Percentiles rank a stretch among this genome's conserved stretches.
Conservation (phyloP, 345 rosid species). For the Brassica rapa region DNA sequence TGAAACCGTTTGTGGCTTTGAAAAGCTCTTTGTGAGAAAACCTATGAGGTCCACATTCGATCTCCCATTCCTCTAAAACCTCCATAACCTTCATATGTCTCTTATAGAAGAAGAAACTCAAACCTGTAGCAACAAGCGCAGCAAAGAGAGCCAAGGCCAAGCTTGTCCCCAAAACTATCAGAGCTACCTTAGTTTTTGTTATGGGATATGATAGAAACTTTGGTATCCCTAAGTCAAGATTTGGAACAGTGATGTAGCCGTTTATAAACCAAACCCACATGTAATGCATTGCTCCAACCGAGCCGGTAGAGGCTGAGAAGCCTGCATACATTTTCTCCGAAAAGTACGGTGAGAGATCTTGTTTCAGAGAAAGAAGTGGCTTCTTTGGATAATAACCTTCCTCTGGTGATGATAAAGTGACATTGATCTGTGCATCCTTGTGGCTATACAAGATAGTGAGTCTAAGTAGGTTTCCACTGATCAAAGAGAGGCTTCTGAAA, state of each 20-base stretch:
- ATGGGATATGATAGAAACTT: slow-evolving; percentile 55
- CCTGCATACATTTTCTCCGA: slow-evolving; percentile 54
- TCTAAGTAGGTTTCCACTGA: neutral
- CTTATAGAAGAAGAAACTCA: slow-evolving; percentile 20
- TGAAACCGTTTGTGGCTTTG: slow-evolving; percentile 39
- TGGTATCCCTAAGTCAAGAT: neutral
- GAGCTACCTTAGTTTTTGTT: neutral
- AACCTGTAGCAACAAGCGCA: slow-evolving; percentile 20
- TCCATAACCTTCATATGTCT: slow-evolving; percentile 30
- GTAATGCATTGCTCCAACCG: slow-evolving; percentile 43
- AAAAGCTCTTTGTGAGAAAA: slow-evolving; percentile 40
- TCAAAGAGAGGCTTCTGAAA: neutral
- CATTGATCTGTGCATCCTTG: slow-evolving; percentile 27
- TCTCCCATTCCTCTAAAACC: slow-evolving; percentile 54
- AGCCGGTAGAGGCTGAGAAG: slow-evolving; percentile 54
- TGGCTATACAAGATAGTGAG: slow-evolving; percentile 41
- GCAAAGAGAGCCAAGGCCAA: slow-evolving; percentile 42
- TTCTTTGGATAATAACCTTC: slow-evolving; percentile 19
- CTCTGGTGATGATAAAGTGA: slow-evolving; percentile 44
- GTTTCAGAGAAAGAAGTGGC: slow-evolving; percentile 49
- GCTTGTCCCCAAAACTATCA: slow-evolving; percentile 23
- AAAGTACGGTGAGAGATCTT: slow-evolving; percentile 47
- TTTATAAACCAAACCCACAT: slow-evolving; percentile 43
- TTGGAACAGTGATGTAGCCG: neutral
- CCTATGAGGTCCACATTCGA: slow-evolving; percentile 46